These are phyloP conservation scores for Aegilops longissima DNA, from an alignment of 176 grass and related monocot genomes.

Conservation along the genomic window DNA sequence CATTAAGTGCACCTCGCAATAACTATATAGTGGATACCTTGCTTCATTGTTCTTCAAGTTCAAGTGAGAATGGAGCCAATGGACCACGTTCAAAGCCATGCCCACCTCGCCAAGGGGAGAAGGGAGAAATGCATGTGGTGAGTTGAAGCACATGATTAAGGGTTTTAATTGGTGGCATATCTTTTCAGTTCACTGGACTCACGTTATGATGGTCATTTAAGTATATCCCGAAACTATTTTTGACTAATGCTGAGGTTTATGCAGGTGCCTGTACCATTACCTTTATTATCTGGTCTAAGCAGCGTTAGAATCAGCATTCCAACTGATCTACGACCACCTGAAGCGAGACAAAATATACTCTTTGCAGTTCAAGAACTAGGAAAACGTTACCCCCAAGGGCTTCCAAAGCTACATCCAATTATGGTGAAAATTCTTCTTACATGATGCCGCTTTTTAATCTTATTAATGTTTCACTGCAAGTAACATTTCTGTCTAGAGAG, in stretches of 20 bases:
- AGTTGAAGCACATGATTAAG: slow-evolving; percentile 49
- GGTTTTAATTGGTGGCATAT: slow-evolving; percentile 29
- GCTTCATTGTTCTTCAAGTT: slow-evolving; percentile 87
- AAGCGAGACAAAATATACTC: slow-evolving; percentile 95
- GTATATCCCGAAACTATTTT: not conserved
- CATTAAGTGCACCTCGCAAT: slow-evolving; percentile 58
- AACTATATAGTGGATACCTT: slow-evolving; percentile 90
- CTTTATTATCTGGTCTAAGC: slow-evolving; percentile 78
- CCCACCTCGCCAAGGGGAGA: slow-evolving; percentile 75
- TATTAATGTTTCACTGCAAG: not conserved
- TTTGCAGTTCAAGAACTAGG: slow-evolving; percentile 91
- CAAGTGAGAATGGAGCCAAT: slow-evolving; percentile 44
- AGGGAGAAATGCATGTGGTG: slow-evolving; percentile 98
- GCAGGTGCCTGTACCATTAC: slow-evolving; percentile 94
- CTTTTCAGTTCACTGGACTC: slow-evolving; percentile 19
- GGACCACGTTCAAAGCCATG: slow-evolving; percentile 74
- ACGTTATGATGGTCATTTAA: slow-evolving; percentile 13
- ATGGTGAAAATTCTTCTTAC: slow-evolving; percentile 29
- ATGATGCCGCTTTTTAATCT: slow-evolving; percentile 9
- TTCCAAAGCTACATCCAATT: slow-evolving; percentile 94
- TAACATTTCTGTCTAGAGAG: not conserved
- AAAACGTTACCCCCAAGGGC: slow-evolving; percentile 88
- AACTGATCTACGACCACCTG: slow-evolving; percentile 82
- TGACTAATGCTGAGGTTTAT: slow-evolving; percentile 28
- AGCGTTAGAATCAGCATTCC: slow-evolving; percentile 96